A percentile compares a stretch with the other conserved stretches of the same genome.
Conservation (phyloP, 768 basidiomycete genomes). For the Pulveroboletus sp. region DNA sequence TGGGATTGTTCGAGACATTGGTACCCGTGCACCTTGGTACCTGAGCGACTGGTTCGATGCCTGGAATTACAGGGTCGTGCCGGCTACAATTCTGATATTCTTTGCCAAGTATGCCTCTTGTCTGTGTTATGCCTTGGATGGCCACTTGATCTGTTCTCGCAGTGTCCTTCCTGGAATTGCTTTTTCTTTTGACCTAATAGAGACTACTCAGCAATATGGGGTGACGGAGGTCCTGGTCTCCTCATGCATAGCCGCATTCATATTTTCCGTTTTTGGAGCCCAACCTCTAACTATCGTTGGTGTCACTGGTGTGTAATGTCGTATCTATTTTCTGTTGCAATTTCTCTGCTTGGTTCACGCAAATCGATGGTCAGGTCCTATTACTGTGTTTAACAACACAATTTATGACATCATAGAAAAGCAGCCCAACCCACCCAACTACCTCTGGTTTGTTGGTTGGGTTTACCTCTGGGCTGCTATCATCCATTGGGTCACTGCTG, state of each 20-base stretch:
- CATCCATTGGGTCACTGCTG: slow-evolving; percentile 76
- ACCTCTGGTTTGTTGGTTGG: slow-evolving; percentile 88
- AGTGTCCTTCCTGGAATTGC: slow-evolving; percentile 89
- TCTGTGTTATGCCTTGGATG: neutral
- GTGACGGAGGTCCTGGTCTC: slow-evolving; percentile 80
- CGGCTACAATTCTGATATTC: slow-evolving; percentile 80
- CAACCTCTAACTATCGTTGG: slow-evolving; percentile 92
- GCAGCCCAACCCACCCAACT: slow-evolving; percentile 57
- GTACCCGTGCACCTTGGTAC: slow-evolving; percentile 73
- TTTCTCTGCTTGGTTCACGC: neutral
- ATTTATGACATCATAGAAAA: slow-evolving; percentile 70
- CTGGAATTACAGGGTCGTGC: slow-evolving; percentile 87
- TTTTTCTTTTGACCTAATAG: slow-evolving; percentile 88
- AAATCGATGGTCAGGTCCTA: slow-evolving; percentile 53
- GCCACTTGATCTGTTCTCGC: neutral
- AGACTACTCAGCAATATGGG: slow-evolving; percentile 86
- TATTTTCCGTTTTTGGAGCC: slow-evolving; percentile 82
- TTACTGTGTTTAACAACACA: slow-evolving; percentile 89
- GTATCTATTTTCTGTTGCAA: no score
- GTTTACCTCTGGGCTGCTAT: slow-evolving; percentile 90
- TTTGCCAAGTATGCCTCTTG: slow-evolving; percentile 64
- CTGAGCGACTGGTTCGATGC: slow-evolving; percentile 85
- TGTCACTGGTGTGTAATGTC: slow-evolving; percentile 58
- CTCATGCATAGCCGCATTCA: slow-evolving; percentile 85
- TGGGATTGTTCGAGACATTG: slow-evolving; percentile 71